A percentile compares a stretch with the other conserved stretches of the same genome.
phyloP scores from a whole-genome alignment of 139 green algal species.

The Chlorella sp. region DNA sequence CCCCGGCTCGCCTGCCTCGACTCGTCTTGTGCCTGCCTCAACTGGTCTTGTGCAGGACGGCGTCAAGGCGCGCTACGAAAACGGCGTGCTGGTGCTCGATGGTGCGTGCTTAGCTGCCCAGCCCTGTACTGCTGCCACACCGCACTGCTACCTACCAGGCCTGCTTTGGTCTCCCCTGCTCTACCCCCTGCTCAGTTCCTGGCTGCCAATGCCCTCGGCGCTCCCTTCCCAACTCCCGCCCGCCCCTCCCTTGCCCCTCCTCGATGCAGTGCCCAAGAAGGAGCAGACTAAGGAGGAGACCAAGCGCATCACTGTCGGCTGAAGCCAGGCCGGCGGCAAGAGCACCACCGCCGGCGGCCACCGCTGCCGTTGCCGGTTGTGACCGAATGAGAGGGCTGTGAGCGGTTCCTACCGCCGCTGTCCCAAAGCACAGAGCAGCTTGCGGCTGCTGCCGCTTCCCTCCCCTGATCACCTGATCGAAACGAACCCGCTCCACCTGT shows the following conservation, averaged over 20 bases:
- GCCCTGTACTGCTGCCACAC: no score
- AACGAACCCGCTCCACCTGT: no score
- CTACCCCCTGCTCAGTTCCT: background rate
- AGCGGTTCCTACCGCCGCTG: no score
- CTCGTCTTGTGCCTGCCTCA: no score
- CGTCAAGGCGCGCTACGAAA: conserved; percentile 47
- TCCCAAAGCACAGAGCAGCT: no score
- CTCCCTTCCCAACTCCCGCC: background rate
- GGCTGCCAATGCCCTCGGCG: background rate
- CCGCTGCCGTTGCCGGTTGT: no score
- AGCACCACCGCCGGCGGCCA: no score
- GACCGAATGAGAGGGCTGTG: no score
- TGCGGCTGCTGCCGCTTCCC: no score
- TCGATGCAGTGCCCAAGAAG: conserved; percentile 24
- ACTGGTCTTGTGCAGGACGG: no score
- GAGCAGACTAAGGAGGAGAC: background rate
- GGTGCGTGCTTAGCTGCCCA: background rate
- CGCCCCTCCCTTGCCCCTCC: background rate
- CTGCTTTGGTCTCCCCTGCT: background rate
- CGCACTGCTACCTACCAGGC: background rate
- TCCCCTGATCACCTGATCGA: no score
- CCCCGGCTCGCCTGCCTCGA: no score
- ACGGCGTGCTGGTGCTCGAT: conserved; percentile 43
- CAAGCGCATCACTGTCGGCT: conserved; percentile 33
- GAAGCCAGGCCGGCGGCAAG: background rate